Percentiles rank a stretch among this genome's conserved stretches.
phyloP scores from a whole-genome alignment of 2,329 filamentous ascomycete species.

The Colletotrichum higginsianum region DNA sequence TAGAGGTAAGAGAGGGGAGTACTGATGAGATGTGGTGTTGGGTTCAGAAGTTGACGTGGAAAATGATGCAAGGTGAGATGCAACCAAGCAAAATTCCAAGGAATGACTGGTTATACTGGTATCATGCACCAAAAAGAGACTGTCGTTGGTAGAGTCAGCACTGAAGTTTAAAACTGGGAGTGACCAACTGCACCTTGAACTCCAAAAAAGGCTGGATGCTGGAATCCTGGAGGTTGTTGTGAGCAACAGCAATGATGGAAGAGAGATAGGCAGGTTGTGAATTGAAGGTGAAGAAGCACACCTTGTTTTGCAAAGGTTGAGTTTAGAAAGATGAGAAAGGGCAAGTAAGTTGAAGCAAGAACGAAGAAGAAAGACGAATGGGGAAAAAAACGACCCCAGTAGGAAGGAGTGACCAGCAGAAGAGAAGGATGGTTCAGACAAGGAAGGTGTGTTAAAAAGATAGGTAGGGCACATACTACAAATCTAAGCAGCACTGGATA shows the following conservation, averaged over 20 bases:
- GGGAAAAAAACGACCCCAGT: neutral
- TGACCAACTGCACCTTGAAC: neutral
- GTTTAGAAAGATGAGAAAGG: neutral
- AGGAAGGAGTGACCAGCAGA: neutral
- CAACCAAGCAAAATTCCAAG: neutral
- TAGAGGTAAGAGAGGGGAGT: too few species aligned
- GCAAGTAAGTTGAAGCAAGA: too few species aligned
- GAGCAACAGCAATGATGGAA: too few species aligned
- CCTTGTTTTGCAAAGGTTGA: too few species aligned
- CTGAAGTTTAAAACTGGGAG: accelerated
- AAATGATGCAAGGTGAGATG: neutral
- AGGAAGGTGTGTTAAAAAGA: too few species aligned
- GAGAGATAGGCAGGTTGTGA: neutral
- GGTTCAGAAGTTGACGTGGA: neutral
- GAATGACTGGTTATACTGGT: neutral
- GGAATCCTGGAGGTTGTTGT: neutral
- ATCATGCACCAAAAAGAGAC: neutral
- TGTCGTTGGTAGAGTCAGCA: neutral
- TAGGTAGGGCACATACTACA: too few species aligned
- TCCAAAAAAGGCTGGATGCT: neutral
- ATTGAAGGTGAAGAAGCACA: neutral
- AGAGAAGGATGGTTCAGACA: too few species aligned
- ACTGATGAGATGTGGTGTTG: too few species aligned
- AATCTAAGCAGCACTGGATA: too few species aligned
- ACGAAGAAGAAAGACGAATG: too few species aligned